Base-by-base conservation (phyloP, 495 filamentous ascomycete species). In the Penicillium fimorum region DNA sequence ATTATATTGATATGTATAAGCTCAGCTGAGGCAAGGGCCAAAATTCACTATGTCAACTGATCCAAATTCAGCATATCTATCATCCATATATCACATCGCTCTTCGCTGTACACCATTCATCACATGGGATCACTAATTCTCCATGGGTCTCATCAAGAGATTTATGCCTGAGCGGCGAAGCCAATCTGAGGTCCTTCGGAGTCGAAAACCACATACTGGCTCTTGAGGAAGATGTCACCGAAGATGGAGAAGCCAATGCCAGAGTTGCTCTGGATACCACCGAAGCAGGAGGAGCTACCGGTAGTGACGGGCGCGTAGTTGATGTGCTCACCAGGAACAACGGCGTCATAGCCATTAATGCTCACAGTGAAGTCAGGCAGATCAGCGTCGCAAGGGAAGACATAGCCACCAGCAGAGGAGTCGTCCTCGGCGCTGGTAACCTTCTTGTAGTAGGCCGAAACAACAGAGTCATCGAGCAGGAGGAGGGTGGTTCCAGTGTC, bases 191-290 rank as follows among this genome's bases (percentile, higher is more conserved):
- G 81, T 7, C 68, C 75, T 30, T 72, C 72, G 32, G 77, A 74
- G 53, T 92, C 83, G 61, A 92, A 92, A 4, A 94, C 84, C 18
- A 87, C 88, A 64, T 87, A 91, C 60, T 89, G 84, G 56, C 82
- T 81, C 79, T 92, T 92, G 57, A 94, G 79, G 63, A 89, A 89
- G 45, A 91, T 79, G 56, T 92, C 89, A 40, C 89, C 89, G 50
- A 86, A 85, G 69, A 94, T 90, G 54, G 79, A 79, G 65, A 89
- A 82, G 22, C 77, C 82, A 25, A 89, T 76, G 48, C 83, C 84
- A 13, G 72, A 70, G 70, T 86, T 82, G 50, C 68, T 69, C 73
- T 89, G 86, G 55, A 90, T 77, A 18, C 82, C 82, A 50, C 87
- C 87, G 63, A 76, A 84, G 73, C 87, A 90, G 51, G 63, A 78